Percentiles rank a stretch among this genome's conserved stretches.
Evolutionary conservation across 2,329 filamentous ascomycete genomes (phyloP).

Genomic region (Paradendryphiella salina): DNA sequence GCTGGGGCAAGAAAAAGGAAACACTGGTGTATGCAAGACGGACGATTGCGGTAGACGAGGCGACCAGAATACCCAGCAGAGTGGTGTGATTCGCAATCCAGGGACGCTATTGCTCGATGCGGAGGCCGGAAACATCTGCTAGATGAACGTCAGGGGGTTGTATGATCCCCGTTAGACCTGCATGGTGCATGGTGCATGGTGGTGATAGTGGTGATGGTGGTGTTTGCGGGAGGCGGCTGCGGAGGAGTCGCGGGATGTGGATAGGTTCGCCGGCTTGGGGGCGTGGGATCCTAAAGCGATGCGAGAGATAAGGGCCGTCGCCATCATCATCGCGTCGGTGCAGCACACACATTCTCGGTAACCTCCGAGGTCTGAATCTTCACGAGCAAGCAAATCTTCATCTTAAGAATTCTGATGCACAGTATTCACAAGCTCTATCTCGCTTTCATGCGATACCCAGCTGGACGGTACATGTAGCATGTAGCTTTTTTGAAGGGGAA

Average conservation of each 20-base stretch:
- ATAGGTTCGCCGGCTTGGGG: slow-evolving; percentile 1
- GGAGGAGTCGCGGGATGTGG: slow-evolving; percentile 8
- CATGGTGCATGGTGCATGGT: not conserved
- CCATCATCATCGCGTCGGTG: too few species aligned
- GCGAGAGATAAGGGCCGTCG: not conserved
- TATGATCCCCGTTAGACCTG: slow-evolving; percentile 4
- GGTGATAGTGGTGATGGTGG: not conserved
- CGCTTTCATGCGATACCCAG: not conserved
- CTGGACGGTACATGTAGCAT: not conserved
- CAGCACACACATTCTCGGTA: not conserved
- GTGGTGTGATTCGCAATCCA: slow-evolving; percentile 5
- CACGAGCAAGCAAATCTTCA: not conserved
- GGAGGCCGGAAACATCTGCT: slow-evolving; percentile 4
- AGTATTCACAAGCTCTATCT: not conserved
- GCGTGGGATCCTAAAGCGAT: slow-evolving; percentile 1
- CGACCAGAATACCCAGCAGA: slow-evolving; percentile 3
- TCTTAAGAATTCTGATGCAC: too few species aligned
- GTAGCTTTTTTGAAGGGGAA: not conserved
- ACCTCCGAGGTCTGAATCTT: not conserved
- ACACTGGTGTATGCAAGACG: slow-evolving; percentile 3
- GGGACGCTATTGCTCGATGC: not conserved
- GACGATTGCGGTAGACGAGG: slow-evolving; percentile 11
- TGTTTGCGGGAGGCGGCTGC: slow-evolving; percentile 5
- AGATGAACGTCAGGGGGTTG: slow-evolving; percentile 1
- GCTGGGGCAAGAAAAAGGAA: slow-evolving; percentile 9